Conservation (phyloP, 257 asterid genomes). For the Lithospermum erythrorhizon region DNA sequence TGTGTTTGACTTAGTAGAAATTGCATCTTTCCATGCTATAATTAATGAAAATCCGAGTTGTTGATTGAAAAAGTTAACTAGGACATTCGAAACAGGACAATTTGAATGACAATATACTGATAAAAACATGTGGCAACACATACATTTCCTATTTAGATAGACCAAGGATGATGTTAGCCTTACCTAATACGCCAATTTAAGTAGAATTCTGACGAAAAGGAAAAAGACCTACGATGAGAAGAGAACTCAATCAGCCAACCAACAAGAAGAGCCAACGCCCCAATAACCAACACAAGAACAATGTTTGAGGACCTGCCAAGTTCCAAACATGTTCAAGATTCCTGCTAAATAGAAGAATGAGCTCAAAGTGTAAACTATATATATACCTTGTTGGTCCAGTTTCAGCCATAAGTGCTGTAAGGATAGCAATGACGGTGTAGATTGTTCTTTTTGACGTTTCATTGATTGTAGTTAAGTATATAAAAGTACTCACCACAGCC, state of each 20-base stretch:
- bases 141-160: too few species aligned
- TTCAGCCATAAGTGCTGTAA: slow-evolving; percentile 94
- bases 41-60: too few species aligned
- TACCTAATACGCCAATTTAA: slow-evolving; percentile 60
- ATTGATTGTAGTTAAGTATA: slow-evolving; percentile 56
- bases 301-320: slow-evolving; percentile 70
- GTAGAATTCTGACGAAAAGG: slow-evolving; percentile 26
- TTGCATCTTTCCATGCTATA: too few species aligned
- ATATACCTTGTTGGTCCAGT: slow-evolving; percentile 78
- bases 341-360: not conserved
- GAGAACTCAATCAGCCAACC: slow-evolving; percentile 17
- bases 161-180: too few species aligned
- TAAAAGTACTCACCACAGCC: slow-evolving; percentile 91
- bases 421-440: slow-evolving; percentile 75
- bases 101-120: not conserved
- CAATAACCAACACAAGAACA: slow-evolving; percentile 54
- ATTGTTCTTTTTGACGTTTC: slow-evolving; percentile 80
- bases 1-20: too few species aligned
- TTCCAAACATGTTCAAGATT: slow-evolving; percentile 9
- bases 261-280: slow-evolving; percentile 54
- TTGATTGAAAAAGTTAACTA: too few species aligned
- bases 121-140: not conserved
- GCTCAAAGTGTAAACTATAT: not conserved
- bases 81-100: not conserved
- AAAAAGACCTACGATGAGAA: too few species aligned